These are phyloP conservation scores for Metschnikowia matae DNA, from an alignment of 805 yeast genomes.

Conservation along the genomic window DNA sequence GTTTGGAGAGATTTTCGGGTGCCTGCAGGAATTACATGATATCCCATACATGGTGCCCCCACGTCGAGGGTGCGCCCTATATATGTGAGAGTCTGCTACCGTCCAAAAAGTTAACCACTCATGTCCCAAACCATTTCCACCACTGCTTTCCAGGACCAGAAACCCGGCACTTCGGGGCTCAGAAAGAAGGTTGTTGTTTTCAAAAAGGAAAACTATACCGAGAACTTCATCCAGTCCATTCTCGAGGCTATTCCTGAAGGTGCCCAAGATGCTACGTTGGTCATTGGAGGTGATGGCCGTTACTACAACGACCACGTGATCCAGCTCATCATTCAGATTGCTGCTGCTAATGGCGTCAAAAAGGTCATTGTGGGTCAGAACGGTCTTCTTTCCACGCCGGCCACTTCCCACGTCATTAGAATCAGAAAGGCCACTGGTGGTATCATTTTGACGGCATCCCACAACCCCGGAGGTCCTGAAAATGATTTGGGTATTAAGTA, in stretches of 20 bases:
- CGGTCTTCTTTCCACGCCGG: slow-evolving; percentile 92
- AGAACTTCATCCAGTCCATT: slow-evolving; percentile 88
- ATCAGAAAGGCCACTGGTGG: slow-evolving; percentile 80
- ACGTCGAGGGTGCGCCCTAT: slow-evolving; percentile 2
- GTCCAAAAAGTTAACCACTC: not conserved
- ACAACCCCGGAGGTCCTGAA: slow-evolving; percentile 95
- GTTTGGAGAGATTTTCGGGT: not conserved
- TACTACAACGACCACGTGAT: slow-evolving; percentile 80
- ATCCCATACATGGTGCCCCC: slow-evolving; percentile 5
- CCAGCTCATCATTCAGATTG: slow-evolving; percentile 74
- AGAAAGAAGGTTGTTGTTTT: slow-evolving; percentile 88
- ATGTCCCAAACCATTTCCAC: slow-evolving; percentile 46
- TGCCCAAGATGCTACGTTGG: slow-evolving; percentile 63
- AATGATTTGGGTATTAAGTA: slow-evolving; percentile 94
- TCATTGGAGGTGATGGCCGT: slow-evolving; percentile 97
- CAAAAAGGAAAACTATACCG: slow-evolving; percentile 76
- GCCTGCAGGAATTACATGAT: slow-evolving; percentile 2
- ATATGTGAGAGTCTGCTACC: not conserved
- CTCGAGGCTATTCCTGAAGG: slow-evolving; percentile 91
- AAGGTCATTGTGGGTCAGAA: slow-evolving; percentile 83
- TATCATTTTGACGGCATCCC: slow-evolving; percentile 92
- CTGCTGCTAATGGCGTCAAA: slow-evolving; percentile 87
- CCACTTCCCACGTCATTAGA: slow-evolving; percentile 91
- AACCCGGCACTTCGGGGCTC: slow-evolving; percentile 97
- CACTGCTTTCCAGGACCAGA: slow-evolving; percentile 80